A percentile compares a stretch with the other conserved stretches of the same genome.
Conservation (phyloP, 2,329 filamentous ascomycete species). For the Amauroascus verrucosus region DNA sequence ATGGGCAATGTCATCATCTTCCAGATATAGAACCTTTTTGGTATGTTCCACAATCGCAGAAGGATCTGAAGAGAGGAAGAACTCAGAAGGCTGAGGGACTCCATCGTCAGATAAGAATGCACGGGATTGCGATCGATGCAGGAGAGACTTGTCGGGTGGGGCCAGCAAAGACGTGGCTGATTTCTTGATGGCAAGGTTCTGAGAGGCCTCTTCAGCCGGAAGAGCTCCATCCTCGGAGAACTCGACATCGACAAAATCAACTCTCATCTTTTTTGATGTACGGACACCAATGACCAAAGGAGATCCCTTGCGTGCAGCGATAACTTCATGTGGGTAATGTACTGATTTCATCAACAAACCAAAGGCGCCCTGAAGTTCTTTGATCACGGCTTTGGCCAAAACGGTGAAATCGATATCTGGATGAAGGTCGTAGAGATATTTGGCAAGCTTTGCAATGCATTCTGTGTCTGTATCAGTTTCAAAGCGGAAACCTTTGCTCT, state of each 20-base stretch:
- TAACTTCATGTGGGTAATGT: constrained; percentile 95
- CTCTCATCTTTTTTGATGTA: constrained; percentile 98
- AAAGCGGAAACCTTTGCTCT: constrained; percentile 93
- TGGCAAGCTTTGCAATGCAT: constrained; percentile 97
- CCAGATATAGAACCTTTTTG: constrained; percentile 99
- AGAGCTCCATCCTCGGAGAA: constrained; percentile 83
- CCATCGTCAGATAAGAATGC: constrained; percentile 99
- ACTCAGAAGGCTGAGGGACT: constrained; percentile 94
- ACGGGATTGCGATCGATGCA: constrained; percentile 96
- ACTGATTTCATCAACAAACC: constrained; percentile 96
- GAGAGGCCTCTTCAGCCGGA: constrained; percentile 84
- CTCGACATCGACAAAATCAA: constrained; percentile 98
- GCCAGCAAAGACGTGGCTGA: constrained; percentile 63
- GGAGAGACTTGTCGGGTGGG: constrained; percentile 90
- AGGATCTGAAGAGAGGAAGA: constrained; percentile 97
- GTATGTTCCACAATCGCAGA: constrained; percentile 99
- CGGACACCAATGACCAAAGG: constrained; percentile 94
- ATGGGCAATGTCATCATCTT: constrained; percentile 99
- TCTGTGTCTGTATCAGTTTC: constrained; percentile 99
- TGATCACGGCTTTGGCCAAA: constrained; percentile 93
- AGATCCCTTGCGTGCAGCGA: constrained; percentile 96
- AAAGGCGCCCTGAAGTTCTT: constrained; percentile 95
- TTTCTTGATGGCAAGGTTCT: constrained; percentile 96
- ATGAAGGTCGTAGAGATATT: constrained; percentile 95
- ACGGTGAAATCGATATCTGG: constrained; percentile 92